Evolutionary conservation across 176 grass and related monocot genomes (phyloP).

Genomic region (Melocanna baccifera): DNA sequence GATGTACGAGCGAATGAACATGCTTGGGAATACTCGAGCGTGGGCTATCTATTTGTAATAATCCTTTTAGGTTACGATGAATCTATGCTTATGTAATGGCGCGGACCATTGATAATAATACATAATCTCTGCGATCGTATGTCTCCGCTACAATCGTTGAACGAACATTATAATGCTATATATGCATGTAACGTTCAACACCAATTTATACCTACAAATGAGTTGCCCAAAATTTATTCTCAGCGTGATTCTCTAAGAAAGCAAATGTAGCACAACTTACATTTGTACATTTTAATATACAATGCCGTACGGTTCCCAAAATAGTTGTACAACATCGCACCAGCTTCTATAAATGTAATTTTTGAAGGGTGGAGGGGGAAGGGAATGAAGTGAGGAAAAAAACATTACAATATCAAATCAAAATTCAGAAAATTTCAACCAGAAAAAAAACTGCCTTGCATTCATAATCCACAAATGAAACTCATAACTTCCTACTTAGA

Average conservation of each 20-base stretch:
- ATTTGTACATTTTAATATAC: constrained; percentile 54
- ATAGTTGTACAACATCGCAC: constrained; percentile 5
- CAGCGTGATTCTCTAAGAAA: background rate
- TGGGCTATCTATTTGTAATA: background rate
- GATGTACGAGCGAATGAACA: background rate
- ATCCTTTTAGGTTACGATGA: background rate
- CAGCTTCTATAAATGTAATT: background rate
- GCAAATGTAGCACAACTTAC: background rate
- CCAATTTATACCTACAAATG: background rate
- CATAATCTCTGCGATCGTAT: background rate
- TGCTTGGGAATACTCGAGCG: background rate
- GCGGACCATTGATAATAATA: background rate
- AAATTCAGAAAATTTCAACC: constrained; percentile 27
- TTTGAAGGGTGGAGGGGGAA: too few species aligned
- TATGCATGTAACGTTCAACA: too few species aligned
- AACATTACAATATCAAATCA: constrained; percentile 26
- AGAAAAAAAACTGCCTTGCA: background rate
- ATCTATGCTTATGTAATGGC: background rate
- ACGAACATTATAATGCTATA: too few species aligned
- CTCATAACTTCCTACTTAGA: background rate
- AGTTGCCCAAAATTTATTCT: background rate
- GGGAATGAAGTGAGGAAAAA: background rate
- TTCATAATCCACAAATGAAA: background rate
- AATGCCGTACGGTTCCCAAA: background rate
- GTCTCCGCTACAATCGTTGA: too few species aligned